Base-by-base conservation (phyloP, 2,329 filamentous ascomycete genomes). In the Emergomyces africanus region DNA sequence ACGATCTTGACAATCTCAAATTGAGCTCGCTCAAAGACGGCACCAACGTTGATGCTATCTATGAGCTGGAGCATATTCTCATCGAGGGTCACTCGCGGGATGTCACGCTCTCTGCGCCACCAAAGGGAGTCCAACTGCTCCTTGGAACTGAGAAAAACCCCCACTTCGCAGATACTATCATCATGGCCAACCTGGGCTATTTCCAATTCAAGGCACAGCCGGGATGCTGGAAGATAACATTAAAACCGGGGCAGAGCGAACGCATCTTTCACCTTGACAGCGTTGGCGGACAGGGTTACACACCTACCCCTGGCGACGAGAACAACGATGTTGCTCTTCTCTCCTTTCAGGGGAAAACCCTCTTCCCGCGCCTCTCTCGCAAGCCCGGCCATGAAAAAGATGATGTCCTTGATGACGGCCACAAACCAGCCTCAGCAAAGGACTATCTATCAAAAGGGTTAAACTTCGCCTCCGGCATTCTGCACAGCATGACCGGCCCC, bases 121-220 rank as follows among this genome's bases (percentile, higher is more conserved):
- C 94, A 1, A 83, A 90, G 54, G 94, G 94, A 58, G 91, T 89
- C 1, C 94, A 99, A 71, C 81, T 99, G 35, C 82, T 94, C 15
- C 80, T 99, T 3, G 87, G 85, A 9, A 97, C 92, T 0, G 87
- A 91, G 65, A 83, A 83, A 57, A 82, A 95, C 62, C 83, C 86
- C 14, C 85, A 92, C 67, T 84, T 90, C 63, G 89, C 89, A 2
- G 95, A 97, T 71, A 99, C 94, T 0, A 94, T 97, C 66, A 85
- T 99, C 74, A 99, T 99, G 94, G 88, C 92, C 56, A 99, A 99
- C 67, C 76, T 99, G 14, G 94, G 95, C 15, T 99, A 96, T 74
- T 97, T 99, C 77, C 94, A 99, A 68, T 99, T 99, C 81, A 99
- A 99, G 73, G 90, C 92, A 1, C 97, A 96, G 66, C 94, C 94